phyloP scores from a whole-genome alignment of 1,284 basidiomycete genomes.

The Naganishia sp. region DNA sequence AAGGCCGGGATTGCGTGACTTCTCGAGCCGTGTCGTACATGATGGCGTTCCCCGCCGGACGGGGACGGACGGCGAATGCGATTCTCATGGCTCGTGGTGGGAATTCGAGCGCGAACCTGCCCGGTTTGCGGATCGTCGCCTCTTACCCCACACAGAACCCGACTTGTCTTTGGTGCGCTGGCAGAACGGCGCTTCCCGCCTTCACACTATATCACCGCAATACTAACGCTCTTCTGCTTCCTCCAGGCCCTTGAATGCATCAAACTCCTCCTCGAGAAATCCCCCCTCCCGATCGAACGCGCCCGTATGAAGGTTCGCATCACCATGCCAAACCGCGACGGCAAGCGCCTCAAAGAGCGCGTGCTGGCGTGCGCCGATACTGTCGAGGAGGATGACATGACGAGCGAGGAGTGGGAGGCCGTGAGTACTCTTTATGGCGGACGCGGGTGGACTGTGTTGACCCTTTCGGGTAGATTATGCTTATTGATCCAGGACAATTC shows the following conservation, averaged over 20 bases:
- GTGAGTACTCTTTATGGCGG: conserved; percentile 58
- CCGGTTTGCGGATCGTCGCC: too few relatives aligned
- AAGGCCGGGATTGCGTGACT: too few relatives aligned
- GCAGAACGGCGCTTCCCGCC: neutral
- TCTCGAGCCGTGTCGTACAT: too few relatives aligned
- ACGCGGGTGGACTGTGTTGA: neutral
- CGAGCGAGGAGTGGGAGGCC: conserved; percentile 78
- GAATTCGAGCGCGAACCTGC: too few relatives aligned
- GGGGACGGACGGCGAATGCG: too few relatives aligned
- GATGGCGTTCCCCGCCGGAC: too few relatives aligned
- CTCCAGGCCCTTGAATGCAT: conserved; percentile 85
- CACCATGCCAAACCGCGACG: conserved; percentile 72
- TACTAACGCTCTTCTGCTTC: neutral
- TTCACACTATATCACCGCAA: neutral
- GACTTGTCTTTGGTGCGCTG: too few relatives aligned
- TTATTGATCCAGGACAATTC: conserved; percentile 92
- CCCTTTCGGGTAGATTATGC: conserved; percentile 63
- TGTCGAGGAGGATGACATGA: conserved; percentile 79
- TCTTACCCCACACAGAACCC: too few relatives aligned
- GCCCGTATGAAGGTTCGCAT: conserved; percentile 90
- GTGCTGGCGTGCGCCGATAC: conserved; percentile 68
- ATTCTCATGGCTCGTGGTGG: too few relatives aligned
- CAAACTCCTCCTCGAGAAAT: conserved; percentile 74
- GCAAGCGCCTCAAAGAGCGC: conserved; percentile 70
- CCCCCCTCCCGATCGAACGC: conserved; percentile 84